Evolutionary conservation across 805 yeast species (phyloP).

Genomic region (Cyberlindnera lachancei): DNA sequence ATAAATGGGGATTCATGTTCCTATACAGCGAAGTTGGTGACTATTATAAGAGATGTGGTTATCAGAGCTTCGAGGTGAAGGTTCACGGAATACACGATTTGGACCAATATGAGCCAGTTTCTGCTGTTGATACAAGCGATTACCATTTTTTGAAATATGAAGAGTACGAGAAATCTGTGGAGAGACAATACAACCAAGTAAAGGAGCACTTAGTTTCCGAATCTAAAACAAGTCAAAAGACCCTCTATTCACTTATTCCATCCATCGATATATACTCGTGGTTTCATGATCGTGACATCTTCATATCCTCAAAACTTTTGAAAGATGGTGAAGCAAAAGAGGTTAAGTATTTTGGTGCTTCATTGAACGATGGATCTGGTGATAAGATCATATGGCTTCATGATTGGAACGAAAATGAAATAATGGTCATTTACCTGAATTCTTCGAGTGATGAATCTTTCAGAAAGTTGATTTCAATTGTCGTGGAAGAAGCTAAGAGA

Average conservation of each 20-base stretch:
- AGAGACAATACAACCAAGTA: conserved; percentile 19
- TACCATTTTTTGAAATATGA: conserved; percentile 25
- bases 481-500: conserved; percentile 27
- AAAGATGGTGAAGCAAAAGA: conserved; percentile 13
- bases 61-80: conserved; percentile 33
- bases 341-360: conserved; percentile 23
- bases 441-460: conserved; percentile 17
- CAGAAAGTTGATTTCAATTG: conserved; percentile 24
- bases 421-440: conserved; percentile 20
- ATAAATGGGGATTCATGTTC: conserved; percentile 28
- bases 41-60: conserved; percentile 61
- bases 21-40: conserved; percentile 72
- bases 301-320: conserved; percentile 25
- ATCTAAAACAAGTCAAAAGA: conserved; percentile 15
- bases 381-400: conserved; percentile 40
- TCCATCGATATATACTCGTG: conserved; percentile 31
- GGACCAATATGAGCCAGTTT: conserved; percentile 11
- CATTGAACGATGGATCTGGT: conserved; percentile 13
- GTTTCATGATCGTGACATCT: conserved; percentile 34
- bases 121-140: conserved; percentile 1
- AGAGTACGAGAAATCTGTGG: conserved; percentile 25
- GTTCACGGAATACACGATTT: conserved; percentile 23
- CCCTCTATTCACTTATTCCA: conserved; percentile 29
- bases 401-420: conserved; percentile 28
- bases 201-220: conserved; percentile 13